These are phyloP conservation scores for Zostera marina DNA, from an alignment of 116 monocot genomes.

Conservation along the genomic window DNA sequence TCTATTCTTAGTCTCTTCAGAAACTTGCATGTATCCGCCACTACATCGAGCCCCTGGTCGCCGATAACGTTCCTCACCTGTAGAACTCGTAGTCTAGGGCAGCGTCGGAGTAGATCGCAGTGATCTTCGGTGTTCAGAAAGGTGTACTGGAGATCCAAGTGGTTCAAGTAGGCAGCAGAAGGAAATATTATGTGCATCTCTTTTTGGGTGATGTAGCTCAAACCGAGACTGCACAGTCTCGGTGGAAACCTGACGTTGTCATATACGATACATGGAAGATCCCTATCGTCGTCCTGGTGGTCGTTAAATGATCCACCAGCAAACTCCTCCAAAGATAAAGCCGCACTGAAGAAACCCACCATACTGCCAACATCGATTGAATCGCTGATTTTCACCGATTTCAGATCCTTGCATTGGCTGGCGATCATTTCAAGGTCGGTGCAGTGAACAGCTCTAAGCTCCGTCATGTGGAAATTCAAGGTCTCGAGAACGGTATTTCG, in stretches of 20 bases:
- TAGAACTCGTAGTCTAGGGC: conserved; percentile 71
- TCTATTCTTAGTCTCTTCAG: conserved; percentile 77
- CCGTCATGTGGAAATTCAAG: conserved; percentile 80
- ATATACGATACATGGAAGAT: no score
- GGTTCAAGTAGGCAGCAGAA: conserved; percentile 54
- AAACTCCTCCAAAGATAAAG: conserved; percentile 59
- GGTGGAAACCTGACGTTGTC: conserved; percentile 46
- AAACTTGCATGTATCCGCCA: conserved; percentile 53
- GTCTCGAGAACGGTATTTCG: conserved; percentile 50
- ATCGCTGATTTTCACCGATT: conserved; percentile 64
- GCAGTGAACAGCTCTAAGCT: conserved; percentile 27
- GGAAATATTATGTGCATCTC: conserved; percentile 65
- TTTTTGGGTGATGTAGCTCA: conserved; percentile 49
- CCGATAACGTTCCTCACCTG: conserved; percentile 92
- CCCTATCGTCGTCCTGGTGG: no score
- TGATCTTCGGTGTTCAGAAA: conserved; percentile 89
- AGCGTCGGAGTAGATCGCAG: conserved; percentile 77
- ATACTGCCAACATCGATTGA: conserved; percentile 51
- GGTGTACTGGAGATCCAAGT: conserved; percentile 71
- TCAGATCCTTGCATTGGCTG: conserved; percentile 37
- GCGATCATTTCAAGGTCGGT: conserved; percentile 65
- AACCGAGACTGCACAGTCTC: conserved; percentile 38
- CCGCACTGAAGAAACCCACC: conserved; percentile 33
- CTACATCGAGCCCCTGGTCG: conserved; percentile 71
- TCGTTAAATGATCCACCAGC: conserved; percentile 73